Conservation (phyloP, 2,329 filamentous ascomycete species). For the Monilinia fructigena region DNA sequence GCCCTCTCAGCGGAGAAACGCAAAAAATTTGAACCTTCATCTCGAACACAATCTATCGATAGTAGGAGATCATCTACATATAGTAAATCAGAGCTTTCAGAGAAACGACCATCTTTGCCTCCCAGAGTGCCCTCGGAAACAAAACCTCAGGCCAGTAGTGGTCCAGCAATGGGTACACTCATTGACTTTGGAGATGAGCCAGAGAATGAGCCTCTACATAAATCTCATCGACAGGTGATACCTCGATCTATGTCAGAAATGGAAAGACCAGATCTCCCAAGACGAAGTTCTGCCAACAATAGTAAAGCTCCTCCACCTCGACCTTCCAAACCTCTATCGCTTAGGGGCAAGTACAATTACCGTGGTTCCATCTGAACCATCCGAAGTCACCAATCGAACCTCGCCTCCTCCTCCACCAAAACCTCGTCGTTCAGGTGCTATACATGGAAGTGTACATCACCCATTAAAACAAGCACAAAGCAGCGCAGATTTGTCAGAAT, state of each 20-base stretch:
- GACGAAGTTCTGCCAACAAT: conserved; percentile 33
- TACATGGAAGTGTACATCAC: conserved; percentile 25
- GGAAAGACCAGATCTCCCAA: conserved; percentile 36
- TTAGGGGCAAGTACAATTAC: conserved; percentile 44
- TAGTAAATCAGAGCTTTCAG: conserved; percentile 25
- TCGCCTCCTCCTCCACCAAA: conserved; percentile 41
- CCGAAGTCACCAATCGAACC: conserved; percentile 45
- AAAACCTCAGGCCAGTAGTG: conserved; percentile 39
- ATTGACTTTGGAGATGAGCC: conserved; percentile 61
- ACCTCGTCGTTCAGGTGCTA: conserved; percentile 30
- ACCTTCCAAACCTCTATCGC: conserved; percentile 56
- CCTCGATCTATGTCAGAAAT: conserved; percentile 36
- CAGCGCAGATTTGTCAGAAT: conserved; percentile 30
- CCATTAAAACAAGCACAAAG: conserved; percentile 36
- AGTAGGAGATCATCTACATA: conserved; percentile 27
- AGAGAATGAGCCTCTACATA: conserved; percentile 42
- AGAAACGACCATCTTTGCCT: conserved; percentile 35
- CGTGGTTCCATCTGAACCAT: conserved; percentile 37
- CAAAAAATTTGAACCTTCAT: conserved; percentile 24
- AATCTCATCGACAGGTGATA: conserved; percentile 37
- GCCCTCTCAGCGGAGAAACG: conserved; percentile 37
- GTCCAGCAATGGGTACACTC: conserved; percentile 51
- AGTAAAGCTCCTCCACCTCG: conserved; percentile 50
- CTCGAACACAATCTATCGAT: conserved; percentile 28
- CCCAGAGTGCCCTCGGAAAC: conserved; percentile 33